These are phyloP conservation scores for Apostasia shenzhenica DNA, from an alignment of 106 monocot genomes.

Conservation along the genomic window DNA sequence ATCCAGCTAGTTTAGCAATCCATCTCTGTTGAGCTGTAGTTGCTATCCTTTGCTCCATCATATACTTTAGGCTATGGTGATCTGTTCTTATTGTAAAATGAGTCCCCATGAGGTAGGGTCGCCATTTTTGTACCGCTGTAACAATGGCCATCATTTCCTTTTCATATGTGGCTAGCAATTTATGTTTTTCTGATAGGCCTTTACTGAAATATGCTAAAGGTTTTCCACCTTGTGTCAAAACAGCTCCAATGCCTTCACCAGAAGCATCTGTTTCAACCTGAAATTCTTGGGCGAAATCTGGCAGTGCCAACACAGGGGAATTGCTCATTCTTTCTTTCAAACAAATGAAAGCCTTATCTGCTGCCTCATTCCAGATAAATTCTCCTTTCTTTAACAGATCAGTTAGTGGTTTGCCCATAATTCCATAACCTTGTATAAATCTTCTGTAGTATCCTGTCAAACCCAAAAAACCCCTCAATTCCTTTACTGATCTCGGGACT, in stretches of 20 bases:
- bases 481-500: neutral
- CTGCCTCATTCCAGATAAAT: neutral
- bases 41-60: neutral
- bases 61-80: neutral
- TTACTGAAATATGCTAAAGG: too few species aligned
- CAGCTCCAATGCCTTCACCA: too few species aligned
- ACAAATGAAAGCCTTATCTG: neutral
- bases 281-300: too few species aligned
- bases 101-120: neutral
- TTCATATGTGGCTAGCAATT: too few species aligned
- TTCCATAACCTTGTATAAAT: neutral
- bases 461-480: neutral
- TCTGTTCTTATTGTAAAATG: neutral
- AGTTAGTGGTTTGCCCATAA: neutral
- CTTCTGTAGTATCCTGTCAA: neutral
- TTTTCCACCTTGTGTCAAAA: too few species aligned
- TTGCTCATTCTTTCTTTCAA: neutral
- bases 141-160: too few species aligned
- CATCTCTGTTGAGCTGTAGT: too few species aligned
- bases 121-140: too few species aligned
- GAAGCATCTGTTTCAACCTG: too few species aligned
- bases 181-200: too few species aligned
- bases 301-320: neutral
- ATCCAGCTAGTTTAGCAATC: neutral
- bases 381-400: neutral